A percentile compares a stretch with the other conserved stretches of the same genome.
phyloP scores from a whole-genome alignment of 495 filamentous ascomycete species.

The Friedmanniomyces simplex region DNA sequence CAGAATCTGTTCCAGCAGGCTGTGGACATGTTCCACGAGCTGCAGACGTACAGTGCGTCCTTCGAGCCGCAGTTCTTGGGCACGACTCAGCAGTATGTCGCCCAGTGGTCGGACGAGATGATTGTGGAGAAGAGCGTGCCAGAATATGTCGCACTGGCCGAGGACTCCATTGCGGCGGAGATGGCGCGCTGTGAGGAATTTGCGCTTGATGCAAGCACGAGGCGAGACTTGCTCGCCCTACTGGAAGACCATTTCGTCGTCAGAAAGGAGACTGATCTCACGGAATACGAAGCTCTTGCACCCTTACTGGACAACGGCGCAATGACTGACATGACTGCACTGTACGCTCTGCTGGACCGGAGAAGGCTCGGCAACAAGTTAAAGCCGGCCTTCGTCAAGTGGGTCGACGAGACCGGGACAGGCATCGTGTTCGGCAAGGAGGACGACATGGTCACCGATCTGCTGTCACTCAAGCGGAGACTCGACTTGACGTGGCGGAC shows the following conservation, averaged over 20 bases:
- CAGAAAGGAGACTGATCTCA: constrained; percentile 38
- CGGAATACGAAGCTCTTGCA: constrained; percentile 44
- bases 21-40: constrained; percentile 68
- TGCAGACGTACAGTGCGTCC: constrained; percentile 62
- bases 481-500: constrained; percentile 63
- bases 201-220: constrained; percentile 71
- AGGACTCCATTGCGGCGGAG: constrained; percentile 57
- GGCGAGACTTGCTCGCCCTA: constrained; percentile 57
- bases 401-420: constrained; percentile 67
- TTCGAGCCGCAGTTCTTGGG: constrained; percentile 69
- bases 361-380: constrained; percentile 54
- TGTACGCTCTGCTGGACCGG: constrained; percentile 64
- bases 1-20: constrained; percentile 46
- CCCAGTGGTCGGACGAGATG: constrained; percentile 52
- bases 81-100: constrained; percentile 54
- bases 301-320: constrained; percentile 58
- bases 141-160: constrained; percentile 58
- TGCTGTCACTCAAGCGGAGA: constrained; percentile 71
- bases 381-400: constrained; percentile 59
- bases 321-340: constrained; percentile 54
- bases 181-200: constrained; percentile 63
- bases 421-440: constrained; percentile 69
- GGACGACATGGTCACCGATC: constrained; percentile 70
- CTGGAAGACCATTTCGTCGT: constrained; percentile 59
- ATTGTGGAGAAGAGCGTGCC: constrained; percentile 48